Conservation (phyloP, 2,329 filamentous ascomycete genomes). For the Coniochaeta hoffmannii region DNA sequence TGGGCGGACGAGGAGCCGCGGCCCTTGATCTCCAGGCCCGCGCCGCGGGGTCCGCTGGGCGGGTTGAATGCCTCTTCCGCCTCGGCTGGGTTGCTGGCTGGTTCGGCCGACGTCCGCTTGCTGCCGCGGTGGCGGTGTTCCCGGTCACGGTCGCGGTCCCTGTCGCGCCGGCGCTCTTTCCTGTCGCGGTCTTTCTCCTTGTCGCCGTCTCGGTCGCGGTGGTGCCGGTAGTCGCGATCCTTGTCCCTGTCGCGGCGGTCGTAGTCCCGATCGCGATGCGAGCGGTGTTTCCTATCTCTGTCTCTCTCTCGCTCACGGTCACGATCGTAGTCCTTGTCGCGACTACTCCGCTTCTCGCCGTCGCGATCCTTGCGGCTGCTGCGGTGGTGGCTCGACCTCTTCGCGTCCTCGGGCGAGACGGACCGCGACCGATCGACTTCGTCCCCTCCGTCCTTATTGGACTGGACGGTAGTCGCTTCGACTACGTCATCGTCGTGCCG, state of each 20-base stretch:
- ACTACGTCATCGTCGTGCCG: slow-evolving; percentile 39
- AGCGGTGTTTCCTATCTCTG: slow-evolving; percentile 18
- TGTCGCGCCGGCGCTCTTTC: slow-evolving; percentile 14
- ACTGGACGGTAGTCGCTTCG: slow-evolving; percentile 24
- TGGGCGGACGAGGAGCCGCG: slow-evolving; percentile 18
- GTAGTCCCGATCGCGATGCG: slow-evolving; percentile 10
- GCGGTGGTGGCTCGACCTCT: slow-evolving; percentile 51
- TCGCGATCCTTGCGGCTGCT: slow-evolving; percentile 42
- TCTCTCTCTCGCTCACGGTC: slow-evolving; percentile 31
- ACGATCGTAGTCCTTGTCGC: slow-evolving; percentile 36
- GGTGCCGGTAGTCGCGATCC: slow-evolving; percentile 20
- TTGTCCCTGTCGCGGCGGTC: slow-evolving; percentile 22
- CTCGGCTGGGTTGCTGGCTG: slow-evolving; percentile 22
- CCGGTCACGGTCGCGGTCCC: slow-evolving; percentile 24
- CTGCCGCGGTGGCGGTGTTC: slow-evolving; percentile 30
- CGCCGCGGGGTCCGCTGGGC: slow-evolving; percentile 27
- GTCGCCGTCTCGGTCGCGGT: slow-evolving; percentile 22
- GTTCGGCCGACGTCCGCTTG: slow-evolving; percentile 18
- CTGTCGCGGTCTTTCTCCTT: slow-evolving; percentile 31
- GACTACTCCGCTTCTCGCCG: slow-evolving; percentile 32
- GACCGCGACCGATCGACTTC: slow-evolving; percentile 54
- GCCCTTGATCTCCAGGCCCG: slow-evolving; percentile 31
- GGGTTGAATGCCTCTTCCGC: slow-evolving; percentile 33
- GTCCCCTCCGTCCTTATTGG: slow-evolving; percentile 24
- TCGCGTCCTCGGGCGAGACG: slow-evolving; percentile 52